Percentiles rank a stretch among this genome's conserved stretches.
Conservation (phyloP, 495 filamentous ascomycete species). For the Tuber magnatum region DNA sequence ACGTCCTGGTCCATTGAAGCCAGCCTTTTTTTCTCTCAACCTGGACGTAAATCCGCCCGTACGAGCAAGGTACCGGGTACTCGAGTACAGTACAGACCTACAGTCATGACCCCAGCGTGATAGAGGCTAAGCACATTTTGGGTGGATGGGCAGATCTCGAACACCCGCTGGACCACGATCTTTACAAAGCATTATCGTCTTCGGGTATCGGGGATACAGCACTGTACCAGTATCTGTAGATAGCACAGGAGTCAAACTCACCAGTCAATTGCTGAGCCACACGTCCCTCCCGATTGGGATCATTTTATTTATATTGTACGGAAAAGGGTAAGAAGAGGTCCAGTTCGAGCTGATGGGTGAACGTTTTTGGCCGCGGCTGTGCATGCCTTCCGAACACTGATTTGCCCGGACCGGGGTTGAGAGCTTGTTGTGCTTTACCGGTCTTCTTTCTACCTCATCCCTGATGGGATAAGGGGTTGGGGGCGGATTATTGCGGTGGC, state of each 20-base stretch:
- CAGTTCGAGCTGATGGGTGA: background rate
- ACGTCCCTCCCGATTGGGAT: background rate
- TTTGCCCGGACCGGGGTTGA: background rate
- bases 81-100: no score
- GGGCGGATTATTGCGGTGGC: background rate
- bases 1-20: background rate
- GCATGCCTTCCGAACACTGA: background rate
- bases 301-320: background rate
- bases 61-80: no score
- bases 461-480: background rate
- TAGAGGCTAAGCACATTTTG: background rate
- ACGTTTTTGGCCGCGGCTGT: background rate
- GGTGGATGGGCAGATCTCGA: background rate
- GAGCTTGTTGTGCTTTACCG: background rate
- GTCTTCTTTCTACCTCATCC: background rate
- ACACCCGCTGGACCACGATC: background rate
- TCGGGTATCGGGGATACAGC: background rate
- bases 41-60: background rate
- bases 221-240: background rate
- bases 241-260: background rate
- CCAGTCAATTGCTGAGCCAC: background rate
- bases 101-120: background rate
- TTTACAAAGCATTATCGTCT: background rate
- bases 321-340: background rate
- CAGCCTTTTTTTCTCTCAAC: background rate